These are phyloP conservation scores for Agastache rugosa DNA, from an alignment of 257 asterid genomes.

Conservation along the genomic window DNA sequence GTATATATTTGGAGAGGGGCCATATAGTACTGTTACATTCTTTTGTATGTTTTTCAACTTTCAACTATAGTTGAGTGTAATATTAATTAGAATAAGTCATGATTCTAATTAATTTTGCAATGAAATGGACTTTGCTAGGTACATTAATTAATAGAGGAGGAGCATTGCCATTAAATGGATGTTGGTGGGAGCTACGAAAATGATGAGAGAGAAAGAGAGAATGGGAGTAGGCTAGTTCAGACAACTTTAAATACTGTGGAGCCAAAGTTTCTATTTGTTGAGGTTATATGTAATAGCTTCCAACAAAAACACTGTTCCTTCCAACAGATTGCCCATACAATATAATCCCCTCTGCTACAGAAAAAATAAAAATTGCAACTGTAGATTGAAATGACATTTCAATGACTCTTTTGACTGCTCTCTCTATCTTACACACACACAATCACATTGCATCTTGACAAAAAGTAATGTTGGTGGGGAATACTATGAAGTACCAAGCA, in stretches of 20 bases:
- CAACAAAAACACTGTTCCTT: constrained; percentile 36
- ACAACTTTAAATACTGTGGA: constrained; percentile 36
- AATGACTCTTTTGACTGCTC: constrained; percentile 49
- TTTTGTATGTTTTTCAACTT: not conserved
- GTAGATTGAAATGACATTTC: constrained; percentile 61
- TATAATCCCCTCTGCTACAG: constrained; percentile 27
- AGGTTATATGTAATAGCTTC: constrained; percentile 28
- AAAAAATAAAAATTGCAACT: constrained; percentile 25
- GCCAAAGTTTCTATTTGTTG: constrained; percentile 31
- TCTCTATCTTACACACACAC: constrained; percentile 1
- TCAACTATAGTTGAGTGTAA: not conserved
- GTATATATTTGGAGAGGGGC: not conserved
- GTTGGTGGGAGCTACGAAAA: constrained; percentile 35
- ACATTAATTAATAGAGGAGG: not conserved
- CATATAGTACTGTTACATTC: not conserved
- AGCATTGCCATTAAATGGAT: constrained; percentile 37
- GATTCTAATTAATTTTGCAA: not conserved
- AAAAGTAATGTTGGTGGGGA: constrained; percentile 50
- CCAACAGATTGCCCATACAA: constrained; percentile 38
- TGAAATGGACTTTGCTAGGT: not conserved
- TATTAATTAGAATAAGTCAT: not conserved
- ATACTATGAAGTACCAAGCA: constrained; percentile 37
- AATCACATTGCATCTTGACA: constrained; percentile 21
- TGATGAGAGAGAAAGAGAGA: constrained; percentile 27
- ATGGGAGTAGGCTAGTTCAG: constrained; percentile 12